Base-by-base conservation (phyloP, 176 grass and related monocot genomes). In the Triticum timopheevii region DNA sequence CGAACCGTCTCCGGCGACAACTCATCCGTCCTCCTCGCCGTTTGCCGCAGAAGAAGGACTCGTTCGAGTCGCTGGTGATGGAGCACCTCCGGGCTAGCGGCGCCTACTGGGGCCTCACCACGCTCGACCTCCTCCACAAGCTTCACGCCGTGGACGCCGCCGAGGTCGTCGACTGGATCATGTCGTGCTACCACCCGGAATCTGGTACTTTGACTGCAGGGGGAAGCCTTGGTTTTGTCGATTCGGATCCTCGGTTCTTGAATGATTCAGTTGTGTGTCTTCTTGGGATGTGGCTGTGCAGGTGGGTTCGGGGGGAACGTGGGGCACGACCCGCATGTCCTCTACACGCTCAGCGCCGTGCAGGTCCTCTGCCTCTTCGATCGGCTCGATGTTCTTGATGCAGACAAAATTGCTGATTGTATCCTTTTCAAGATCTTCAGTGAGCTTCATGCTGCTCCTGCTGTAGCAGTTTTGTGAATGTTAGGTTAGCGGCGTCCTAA, bases 301-400 rank as follows among this genome's bases (percentile, higher is more conserved):
- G 96, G 94, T 83, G 96, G 92, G 25, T 96, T 98, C 47, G 93
- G 92, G 34, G 96, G 96, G 56, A 96, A 98, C 90, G 79, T 98
- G 5, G 93, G 95, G 24, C 91, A 97, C 33, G 95, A 97, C 56
- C 87, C 91, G 4, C 93, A 96, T 59, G 72, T 98, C 86, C 84
- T 91, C 12, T 93, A 90, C 69, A 98, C 92, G 5, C 88, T 98
- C 39, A 93, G 93, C 80, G 93, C 93, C 31, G 88, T 98, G 40
- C 96, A 98, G 90, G 82, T 96, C 80, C 85, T 98, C 74, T 86
- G 82, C 54, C 88, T 98, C 62, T 92, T 98, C 17, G 91, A 98
- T 83, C 78, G 92, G 13, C 78, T 98, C 8, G 85, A 92, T 87
- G 88, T 63, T 34, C 82, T 98, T 33, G 94, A 96, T 56, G 86